Base-by-base conservation (phyloP, 2,329 filamentous ascomycete genomes). In the Aureobasidium melanogenum region DNA sequence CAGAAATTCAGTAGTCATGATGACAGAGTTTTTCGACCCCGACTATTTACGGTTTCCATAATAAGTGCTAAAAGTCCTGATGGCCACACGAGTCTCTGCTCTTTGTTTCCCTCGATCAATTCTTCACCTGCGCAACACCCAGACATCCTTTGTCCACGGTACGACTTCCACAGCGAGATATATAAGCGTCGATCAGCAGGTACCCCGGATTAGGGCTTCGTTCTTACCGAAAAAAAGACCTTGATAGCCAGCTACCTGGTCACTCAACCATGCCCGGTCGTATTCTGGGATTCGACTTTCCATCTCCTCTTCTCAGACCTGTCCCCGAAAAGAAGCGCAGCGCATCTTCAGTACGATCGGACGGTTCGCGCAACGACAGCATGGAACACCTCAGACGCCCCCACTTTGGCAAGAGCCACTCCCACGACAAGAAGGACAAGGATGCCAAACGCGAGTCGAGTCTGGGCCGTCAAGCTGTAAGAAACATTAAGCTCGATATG, bases 401-500 rank as follows among this genome's bases (percentile, higher is more conserved):
- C 30, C 55, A 28, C 50, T 56, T 66, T 54, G 62, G 65, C 54
- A 67, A 66, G 61, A 64, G 63, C 50, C 63, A 68, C 36, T 62
- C 62, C 14, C 30, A 54, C 32, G 60, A 65, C 28, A 63, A 66
- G 64, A 69, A 67, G 58, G 66, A 68, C 62, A 68, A 70, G 32
- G 52, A 63, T 44, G 51, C 26, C 17, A 60, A 59, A 41, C 34
- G 62, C 14, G 55, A 66, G 24, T 47, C 56, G 41, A 61, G 50
- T 39, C 15, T 43, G 22, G 41, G 62, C 8, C 73, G 73, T 32
- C 56, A 48, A 32, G 69, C 74, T 8, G 67, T 71, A 38, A 74
- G 77, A 52, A 73, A 79, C 2, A 80, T 82, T 55, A 81, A 78
- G 64, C 74, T 87, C 65, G 77, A 82, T 62, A 78, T 87, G 68